These are phyloP conservation scores for Terana coerulea DNA, from an alignment of 768 basidiomycete species.

Conservation along the genomic window DNA sequence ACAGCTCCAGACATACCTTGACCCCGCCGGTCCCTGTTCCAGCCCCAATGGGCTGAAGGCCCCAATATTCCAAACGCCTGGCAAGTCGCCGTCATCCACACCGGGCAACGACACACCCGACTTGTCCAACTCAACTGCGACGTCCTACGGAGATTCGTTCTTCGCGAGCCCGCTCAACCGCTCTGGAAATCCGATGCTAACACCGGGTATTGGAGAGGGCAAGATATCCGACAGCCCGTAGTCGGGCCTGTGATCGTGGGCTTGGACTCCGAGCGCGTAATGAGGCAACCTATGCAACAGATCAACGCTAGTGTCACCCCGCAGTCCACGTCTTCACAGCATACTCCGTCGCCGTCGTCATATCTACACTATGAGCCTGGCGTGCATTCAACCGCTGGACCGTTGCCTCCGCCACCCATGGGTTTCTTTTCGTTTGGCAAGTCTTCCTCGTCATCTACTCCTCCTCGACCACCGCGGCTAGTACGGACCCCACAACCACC, in stretches of 20 bases:
- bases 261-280: slow-evolving; percentile 29
- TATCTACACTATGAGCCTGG: slow-evolving; percentile 65
- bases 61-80: slow-evolving; percentile 35
- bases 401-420: slow-evolving; percentile 67
- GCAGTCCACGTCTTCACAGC: slow-evolving; percentile 18
- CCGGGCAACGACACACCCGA: slow-evolving; percentile 20
- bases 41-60: slow-evolving; percentile 16
- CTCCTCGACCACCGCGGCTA: slow-evolving; percentile 51
- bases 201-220: slow-evolving; percentile 59
- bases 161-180: slow-evolving; percentile 8
- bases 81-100: slow-evolving; percentile 28
- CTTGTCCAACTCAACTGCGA: slow-evolving; percentile 16
- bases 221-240: slow-evolving; percentile 56
- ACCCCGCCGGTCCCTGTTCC: too few relatives aligned
- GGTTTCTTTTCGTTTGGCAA: slow-evolving; percentile 39
- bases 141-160: slow-evolving; percentile 8
- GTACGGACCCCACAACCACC: slow-evolving; percentile 31
- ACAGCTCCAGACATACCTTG: neutral
- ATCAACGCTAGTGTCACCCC: neutral
- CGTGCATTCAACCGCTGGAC: slow-evolving; percentile 67
- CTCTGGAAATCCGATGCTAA: slow-evolving; percentile 22
- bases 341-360: slow-evolving; percentile 22
- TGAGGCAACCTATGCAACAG: neutral
- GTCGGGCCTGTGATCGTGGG: slow-evolving; percentile 59
- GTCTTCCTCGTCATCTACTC: slow-evolving; percentile 44